Conservation (phyloP, 768 basidiomycete species). For the Strobilomyces confusus region DNA sequence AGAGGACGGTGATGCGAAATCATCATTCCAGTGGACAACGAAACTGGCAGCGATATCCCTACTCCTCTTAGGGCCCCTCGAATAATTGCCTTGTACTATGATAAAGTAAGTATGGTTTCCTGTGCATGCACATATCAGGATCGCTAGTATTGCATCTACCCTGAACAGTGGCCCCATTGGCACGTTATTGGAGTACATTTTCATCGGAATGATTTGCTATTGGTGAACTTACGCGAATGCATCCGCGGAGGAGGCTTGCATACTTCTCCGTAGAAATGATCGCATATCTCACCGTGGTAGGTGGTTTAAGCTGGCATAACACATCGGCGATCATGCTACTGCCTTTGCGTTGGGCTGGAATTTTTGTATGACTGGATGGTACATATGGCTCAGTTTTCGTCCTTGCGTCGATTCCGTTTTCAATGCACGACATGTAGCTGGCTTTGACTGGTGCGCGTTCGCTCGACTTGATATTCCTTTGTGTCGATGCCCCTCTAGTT, state of each 20-base stretch:
- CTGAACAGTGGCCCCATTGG: slow-evolving; percentile 42
- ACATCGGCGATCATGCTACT: slow-evolving; percentile 41
- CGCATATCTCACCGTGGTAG: slow-evolving; percentile 39
- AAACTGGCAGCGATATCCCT: neutral
- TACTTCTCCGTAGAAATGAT: slow-evolving; percentile 34
- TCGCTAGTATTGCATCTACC: slow-evolving; percentile 21
- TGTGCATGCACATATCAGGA: neutral
- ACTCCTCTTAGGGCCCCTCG: slow-evolving; percentile 8
- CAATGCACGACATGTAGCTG: slow-evolving; percentile 1
- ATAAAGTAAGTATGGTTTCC: slow-evolving; percentile 18
- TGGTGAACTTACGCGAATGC: slow-evolving; percentile 18
- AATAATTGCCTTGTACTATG: slow-evolving; percentile 33
- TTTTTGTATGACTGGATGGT: too few species aligned
- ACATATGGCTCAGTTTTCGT: slow-evolving; percentile 11
- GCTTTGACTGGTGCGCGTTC: slow-evolving; percentile 15
- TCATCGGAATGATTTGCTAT: slow-evolving; percentile 32
- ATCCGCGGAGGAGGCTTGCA: neutral
- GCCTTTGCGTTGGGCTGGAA: slow-evolving; percentile 40
- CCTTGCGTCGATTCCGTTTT: slow-evolving; percentile 11
- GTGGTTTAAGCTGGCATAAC: slow-evolving; percentile 31
- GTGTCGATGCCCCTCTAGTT: slow-evolving; percentile 17
- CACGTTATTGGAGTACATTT: slow-evolving; percentile 37
- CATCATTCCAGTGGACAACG: neutral
- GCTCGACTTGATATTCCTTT: neutral
- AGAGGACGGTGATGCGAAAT: neutral